phyloP scores from a whole-genome alignment of 345 rosid genomes.

The Salix purpurea region DNA sequence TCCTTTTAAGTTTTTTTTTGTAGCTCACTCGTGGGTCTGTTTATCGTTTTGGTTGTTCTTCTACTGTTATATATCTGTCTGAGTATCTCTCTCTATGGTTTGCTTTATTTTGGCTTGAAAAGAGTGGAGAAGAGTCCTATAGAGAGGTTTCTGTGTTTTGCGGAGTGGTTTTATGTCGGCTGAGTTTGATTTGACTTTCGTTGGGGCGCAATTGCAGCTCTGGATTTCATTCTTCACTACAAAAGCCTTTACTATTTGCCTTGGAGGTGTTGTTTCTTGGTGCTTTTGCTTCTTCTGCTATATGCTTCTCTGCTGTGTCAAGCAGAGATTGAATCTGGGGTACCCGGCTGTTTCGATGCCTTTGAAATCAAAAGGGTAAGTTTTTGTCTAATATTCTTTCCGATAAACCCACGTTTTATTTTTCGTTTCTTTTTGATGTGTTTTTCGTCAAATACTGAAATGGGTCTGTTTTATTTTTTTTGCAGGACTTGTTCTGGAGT shows the following conservation, averaged over 20 bases:
- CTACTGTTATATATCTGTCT: background rate
- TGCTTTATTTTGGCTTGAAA: background rate
- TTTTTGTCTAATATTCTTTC: background rate
- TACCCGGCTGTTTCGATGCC: conserved; percentile 64
- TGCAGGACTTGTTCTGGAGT: conserved; percentile 80
- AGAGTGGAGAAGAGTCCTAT: background rate
- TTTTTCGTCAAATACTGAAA: conserved; percentile 22
- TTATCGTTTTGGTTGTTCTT: background rate
- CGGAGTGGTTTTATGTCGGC: conserved; percentile 82
- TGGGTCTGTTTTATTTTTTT: conserved; percentile 14
- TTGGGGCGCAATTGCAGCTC: conserved; percentile 67
- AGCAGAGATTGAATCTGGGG: conserved; percentile 50
- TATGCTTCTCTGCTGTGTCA: conserved; percentile 43
- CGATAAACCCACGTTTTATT: background rate
- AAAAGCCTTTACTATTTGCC: conserved; percentile 4
- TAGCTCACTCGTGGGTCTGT: background rate
- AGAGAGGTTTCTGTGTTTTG: conserved; percentile 10
- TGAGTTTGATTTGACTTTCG: conserved; percentile 61
- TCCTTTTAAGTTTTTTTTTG: conserved; percentile 16
- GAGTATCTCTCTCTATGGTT: background rate
- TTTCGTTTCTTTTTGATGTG: background rate
- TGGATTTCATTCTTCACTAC: conserved; percentile 27
- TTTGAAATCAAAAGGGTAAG: conserved; percentile 66
- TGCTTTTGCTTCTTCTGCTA: background rate
- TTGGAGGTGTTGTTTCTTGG: conserved; percentile 18